phyloP scores from a whole-genome alignment of 139 green algal species.

The Eudorina sp. region DNA sequence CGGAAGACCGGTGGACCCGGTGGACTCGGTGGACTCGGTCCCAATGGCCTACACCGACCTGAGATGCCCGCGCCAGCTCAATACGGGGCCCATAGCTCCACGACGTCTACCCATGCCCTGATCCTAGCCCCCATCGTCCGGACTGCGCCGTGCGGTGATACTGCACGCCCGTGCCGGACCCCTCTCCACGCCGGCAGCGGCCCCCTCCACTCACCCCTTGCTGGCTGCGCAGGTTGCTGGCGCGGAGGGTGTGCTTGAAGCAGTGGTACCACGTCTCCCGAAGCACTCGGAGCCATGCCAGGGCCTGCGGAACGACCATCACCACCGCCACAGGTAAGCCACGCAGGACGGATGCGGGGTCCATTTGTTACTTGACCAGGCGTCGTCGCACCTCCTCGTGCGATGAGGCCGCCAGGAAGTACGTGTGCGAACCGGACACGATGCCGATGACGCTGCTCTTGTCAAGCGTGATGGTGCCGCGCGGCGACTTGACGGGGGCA shows the following conservation, averaged over 20 bases:
- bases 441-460: conserved; percentile 58
- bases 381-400: conserved; percentile 48
- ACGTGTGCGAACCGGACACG: conserved; percentile 71
- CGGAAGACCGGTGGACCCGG: too few relatives aligned
- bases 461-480: conserved; percentile 4
- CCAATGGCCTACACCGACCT: too few relatives aligned
- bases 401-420: conserved; percentile 71
- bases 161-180: too few relatives aligned
- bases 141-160: too few relatives aligned
- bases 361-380: neutral
- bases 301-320: conserved; percentile 61
- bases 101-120: too few relatives aligned
- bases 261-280: conserved; percentile 76
- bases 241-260: conserved; percentile 76
- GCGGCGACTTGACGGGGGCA: neutral
- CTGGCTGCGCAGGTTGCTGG: conserved; percentile 40
- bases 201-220: conserved; percentile 7
- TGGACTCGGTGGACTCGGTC: too few relatives aligned
- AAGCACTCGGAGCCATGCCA: conserved; percentile 73
- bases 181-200: too few relatives aligned
- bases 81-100: too few relatives aligned
- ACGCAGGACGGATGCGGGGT: neutral
- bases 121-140: too few relatives aligned
- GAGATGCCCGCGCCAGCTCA: too few relatives aligned
- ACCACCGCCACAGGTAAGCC: neutral